Conservation (phyloP, 768 basidiomycete genomes). For the Suillus luteus region DNA sequence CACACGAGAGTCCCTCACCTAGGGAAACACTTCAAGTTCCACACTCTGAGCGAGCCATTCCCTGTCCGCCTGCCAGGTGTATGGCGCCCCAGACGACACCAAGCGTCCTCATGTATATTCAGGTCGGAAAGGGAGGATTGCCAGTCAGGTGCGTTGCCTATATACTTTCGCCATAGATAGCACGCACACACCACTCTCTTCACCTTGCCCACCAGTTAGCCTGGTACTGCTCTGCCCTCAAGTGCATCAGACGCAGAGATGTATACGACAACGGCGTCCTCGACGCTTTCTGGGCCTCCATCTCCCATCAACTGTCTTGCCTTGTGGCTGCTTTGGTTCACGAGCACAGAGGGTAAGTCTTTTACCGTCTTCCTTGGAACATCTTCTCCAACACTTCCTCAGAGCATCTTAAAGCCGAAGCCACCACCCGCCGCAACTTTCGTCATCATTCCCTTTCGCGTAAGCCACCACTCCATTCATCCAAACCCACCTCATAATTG, state of each 20-base stretch:
- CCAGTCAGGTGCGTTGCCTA: no score
- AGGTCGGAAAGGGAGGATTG: no score
- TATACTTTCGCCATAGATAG: conserved; percentile 47
- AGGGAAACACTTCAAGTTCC: no score
- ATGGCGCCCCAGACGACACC: no score
- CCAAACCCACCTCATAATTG: conserved; percentile 8
- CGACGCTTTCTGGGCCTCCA: conserved; percentile 43
- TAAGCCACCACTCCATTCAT: conserved; percentile 20
- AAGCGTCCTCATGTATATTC: no score
- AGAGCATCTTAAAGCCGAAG: conserved; percentile 32
- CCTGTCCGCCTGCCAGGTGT: no score
- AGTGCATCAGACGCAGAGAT: conserved; percentile 33
- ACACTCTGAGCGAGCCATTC: no score
- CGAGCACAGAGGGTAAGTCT: conserved; percentile 51
- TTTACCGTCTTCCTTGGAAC: neutral
- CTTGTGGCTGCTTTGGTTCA: conserved; percentile 67
- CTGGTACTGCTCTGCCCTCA: conserved; percentile 37
- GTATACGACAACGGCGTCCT: conserved; percentile 35
- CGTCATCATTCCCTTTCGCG: conserved; percentile 53
- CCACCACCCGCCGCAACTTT: conserved; percentile 36
- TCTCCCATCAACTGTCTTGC: conserved; percentile 50
- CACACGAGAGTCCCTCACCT: no score
- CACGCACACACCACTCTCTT: conserved; percentile 37
- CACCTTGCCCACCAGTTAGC: conserved; percentile 42
- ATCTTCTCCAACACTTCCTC: conserved; percentile 19